Evolutionary conservation across 192 early-diverging fungal genomes (phyloP), one percentile per base, ranked within the genome.

Genomic region (Coemansia sp.): DNA sequence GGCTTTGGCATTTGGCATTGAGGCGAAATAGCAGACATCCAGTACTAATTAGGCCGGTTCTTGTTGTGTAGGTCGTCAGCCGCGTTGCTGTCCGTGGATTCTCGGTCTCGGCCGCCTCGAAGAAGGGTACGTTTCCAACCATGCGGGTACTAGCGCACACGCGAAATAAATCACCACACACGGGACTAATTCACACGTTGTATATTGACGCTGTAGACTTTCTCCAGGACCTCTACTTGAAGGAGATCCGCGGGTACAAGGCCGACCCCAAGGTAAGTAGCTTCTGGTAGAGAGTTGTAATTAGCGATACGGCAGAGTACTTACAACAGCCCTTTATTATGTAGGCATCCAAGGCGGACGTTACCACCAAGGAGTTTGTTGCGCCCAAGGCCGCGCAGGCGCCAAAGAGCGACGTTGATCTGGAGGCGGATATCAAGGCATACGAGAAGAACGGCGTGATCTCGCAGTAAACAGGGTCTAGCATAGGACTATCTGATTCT

Each of bases 221-320:
- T 36, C 66, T 81, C 37, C 73, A 77, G 72, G 79, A 81, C 33
- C 46, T 81, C 24, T 81, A 81, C 31, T 71, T 81, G 39, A 76
- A 73, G 71, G 79, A 81, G 64, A 77, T 81, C 71, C 79, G 79
- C 68, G 63, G 35, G 51, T 81, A 81, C 67, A 76, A 77, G 79
- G 74, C 78, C 21, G 74, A 75, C 39, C 41, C 73, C 46, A 72
- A 71, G 74, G 78, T 72, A 72, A 63, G 66, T 41, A 6, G n/a
- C 1, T 1, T 59, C 40, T 14, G 17, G 24, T 10, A 40, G 19
- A 11, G 1, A 24, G 48, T 39, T 17, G 21, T 40, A 37, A 3
- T 24, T 27, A 19, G 33, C 3, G 27, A 27, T 45, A 45, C 29
- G 9, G 21, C 16, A 35, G n/a, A 36, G 36, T 8, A 13, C 16